Conservation (phyloP, 345 rosid species). For the Cardamine resedifolia region DNA sequence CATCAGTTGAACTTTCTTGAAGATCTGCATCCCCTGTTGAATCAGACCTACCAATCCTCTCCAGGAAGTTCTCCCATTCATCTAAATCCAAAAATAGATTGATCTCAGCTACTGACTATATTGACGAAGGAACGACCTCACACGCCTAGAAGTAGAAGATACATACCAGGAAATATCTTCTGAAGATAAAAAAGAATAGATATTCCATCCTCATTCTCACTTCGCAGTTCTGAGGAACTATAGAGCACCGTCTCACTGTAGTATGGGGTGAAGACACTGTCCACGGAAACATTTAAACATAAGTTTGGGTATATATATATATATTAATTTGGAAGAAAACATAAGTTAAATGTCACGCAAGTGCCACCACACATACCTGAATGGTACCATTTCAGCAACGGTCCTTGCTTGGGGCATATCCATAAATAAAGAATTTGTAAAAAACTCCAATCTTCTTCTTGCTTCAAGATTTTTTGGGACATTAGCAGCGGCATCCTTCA, state of each 20-base stretch:
- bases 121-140: slow-evolving; percentile 14
- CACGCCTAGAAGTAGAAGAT: slow-evolving; percentile 12
- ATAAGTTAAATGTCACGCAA: slow-evolving; percentile 1
- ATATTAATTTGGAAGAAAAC: slow-evolving; percentile 2
- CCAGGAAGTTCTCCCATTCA: slow-evolving; percentile 99
- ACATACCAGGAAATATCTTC: slow-evolving; percentile 93
- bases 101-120: slow-evolving; percentile 19
- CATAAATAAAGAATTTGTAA: slow-evolving; percentile 92
- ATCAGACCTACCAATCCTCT: slow-evolving; percentile 77
- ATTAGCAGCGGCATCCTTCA: slow-evolving; percentile 89
- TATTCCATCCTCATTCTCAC: slow-evolving; percentile 98
- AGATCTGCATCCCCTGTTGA: slow-evolving; percentile 69
- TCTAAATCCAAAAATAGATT: slow-evolving; percentile 44
- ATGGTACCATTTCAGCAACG: slow-evolving; percentile 86
- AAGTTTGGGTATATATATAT: too few species aligned
- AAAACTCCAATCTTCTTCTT: slow-evolving; percentile 90
- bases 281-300: slow-evolving; percentile 26
- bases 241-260: slow-evolving; percentile 98
- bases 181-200: slow-evolving; percentile 96
- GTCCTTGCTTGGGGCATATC: slow-evolving; percentile 89
- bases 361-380: slow-evolving; percentile 50
- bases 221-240: slow-evolving; percentile 82
- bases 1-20: slow-evolving; percentile 73
- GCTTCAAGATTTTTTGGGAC: slow-evolving; percentile 99
- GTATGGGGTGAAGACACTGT: slow-evolving; percentile 97